These are phyloP conservation scores for Pleurotus tuber-regium DNA, from an alignment of 768 basidiomycete genomes.

Conservation along the genomic window DNA sequence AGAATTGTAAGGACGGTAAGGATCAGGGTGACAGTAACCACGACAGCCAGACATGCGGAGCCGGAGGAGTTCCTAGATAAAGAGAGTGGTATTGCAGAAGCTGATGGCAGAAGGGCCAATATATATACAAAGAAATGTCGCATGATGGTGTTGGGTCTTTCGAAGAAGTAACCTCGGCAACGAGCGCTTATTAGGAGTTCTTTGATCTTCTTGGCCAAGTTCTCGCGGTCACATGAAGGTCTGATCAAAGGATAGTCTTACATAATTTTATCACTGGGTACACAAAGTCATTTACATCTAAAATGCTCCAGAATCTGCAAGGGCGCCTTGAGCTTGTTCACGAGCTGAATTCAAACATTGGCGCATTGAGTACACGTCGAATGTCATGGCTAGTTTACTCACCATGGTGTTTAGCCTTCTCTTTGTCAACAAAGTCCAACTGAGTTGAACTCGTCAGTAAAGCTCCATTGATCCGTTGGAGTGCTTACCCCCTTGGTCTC, in stretches of 20 bases:
- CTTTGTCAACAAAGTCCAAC: conserved; percentile 29
- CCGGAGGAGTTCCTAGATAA: conserved; percentile 14
- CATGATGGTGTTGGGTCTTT: neutral
- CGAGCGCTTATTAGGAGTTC: neutral
- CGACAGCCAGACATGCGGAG: conserved; percentile 23
- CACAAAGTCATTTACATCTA: too few relatives aligned
- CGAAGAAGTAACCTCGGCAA: neutral
- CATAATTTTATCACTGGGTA: too few relatives aligned
- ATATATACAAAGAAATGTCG: conserved; percentile 8
- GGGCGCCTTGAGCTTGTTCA: neutral
- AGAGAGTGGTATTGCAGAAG: conserved; percentile 14
- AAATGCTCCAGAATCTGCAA: too few relatives aligned
- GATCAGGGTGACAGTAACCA: conserved; percentile 22
- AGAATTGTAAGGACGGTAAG: conserved; percentile 23
- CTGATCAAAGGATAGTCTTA: too few relatives aligned
- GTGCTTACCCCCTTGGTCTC: conserved; percentile 53
- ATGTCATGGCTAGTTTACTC: too few relatives aligned
- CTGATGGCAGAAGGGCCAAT: conserved; percentile 12
- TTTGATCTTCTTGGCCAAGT: too few relatives aligned
- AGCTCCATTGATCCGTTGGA: too few relatives aligned
- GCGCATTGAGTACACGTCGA: too few relatives aligned
- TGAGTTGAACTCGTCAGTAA: conserved; percentile 4
- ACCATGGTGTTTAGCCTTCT: conserved; percentile 27
- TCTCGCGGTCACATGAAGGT: too few relatives aligned
- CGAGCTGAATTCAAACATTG: neutral